Conservation (phyloP, 352 stramenopile genomes). For the Globisporangium barbulae region DNA sequence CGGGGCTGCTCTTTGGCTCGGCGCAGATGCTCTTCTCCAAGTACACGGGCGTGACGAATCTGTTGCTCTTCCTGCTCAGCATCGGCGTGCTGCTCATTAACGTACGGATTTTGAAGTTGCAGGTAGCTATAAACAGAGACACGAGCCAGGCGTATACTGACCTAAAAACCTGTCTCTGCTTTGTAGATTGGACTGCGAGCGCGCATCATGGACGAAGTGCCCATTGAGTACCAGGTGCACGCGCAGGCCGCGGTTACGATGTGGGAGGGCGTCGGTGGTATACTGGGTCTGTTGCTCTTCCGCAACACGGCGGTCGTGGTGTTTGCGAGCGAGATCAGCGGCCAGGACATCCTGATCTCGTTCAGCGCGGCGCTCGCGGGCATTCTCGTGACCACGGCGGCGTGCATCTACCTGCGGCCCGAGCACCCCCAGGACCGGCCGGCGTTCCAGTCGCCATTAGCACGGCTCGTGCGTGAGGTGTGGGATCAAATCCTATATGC, state of each 20-base stretch:
- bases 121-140: neutral
- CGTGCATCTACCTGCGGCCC: slow-evolving; percentile 53
- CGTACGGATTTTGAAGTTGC: slow-evolving; percentile 20
- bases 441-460: slow-evolving; percentile 48
- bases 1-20: slow-evolving; percentile 57
- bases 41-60: slow-evolving; percentile 35
- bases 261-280: slow-evolving; percentile 60
- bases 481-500: slow-evolving; percentile 63
- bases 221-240: slow-evolving; percentile 75
- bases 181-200: slow-evolving; percentile 54
- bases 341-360: slow-evolving; percentile 56
- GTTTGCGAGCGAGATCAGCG: slow-evolving; percentile 69
- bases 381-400: slow-evolving; percentile 43
- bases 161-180: neutral
- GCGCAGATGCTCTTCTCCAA: slow-evolving; percentile 59
- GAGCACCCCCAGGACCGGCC: slow-evolving; percentile 63
- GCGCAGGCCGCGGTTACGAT: slow-evolving; percentile 65
- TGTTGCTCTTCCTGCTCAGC: slow-evolving; percentile 61
- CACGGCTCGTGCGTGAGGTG: slow-evolving; percentile 49
- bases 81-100: slow-evolving; percentile 61
- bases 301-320: slow-evolving; percentile 63
- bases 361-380: slow-evolving; percentile 51
- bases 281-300: slow-evolving; percentile 61
- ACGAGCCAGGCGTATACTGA: neutral
- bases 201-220: slow-evolving; percentile 75